A percentile compares a stretch with the other conserved stretches of the same genome.
phyloP scores from a whole-genome alignment of 345 rosid species.

The Euphorbia pulcherrima region DNA sequence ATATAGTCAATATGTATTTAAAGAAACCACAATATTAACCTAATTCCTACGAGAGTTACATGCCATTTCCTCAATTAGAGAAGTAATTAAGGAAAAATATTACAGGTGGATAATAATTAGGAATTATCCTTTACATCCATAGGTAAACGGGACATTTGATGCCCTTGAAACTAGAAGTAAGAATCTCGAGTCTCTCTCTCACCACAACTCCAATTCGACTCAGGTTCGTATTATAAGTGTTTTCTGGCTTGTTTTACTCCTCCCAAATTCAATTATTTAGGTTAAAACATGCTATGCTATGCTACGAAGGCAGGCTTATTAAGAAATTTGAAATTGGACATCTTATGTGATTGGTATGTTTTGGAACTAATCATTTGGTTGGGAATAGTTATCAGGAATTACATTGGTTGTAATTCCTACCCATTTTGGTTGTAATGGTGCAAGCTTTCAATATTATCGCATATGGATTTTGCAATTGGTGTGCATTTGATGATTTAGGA shows the following conservation, averaged over 20 bases:
- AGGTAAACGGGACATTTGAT: slow-evolving; percentile 54
- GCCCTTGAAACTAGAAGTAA: slow-evolving; percentile 56
- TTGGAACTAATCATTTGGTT: background rate
- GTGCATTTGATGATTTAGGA: too few relatives aligned
- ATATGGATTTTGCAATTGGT: too few relatives aligned
- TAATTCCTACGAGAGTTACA: too few relatives aligned
- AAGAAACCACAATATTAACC: too few relatives aligned
- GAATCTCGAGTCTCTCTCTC: slow-evolving; percentile 50
- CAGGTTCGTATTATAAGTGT: slow-evolving; percentile 42
- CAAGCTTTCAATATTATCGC: too few relatives aligned
- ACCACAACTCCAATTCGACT: slow-evolving; percentile 32
- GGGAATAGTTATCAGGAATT: background rate
- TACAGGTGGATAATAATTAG: too few relatives aligned
- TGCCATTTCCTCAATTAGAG: too few relatives aligned
- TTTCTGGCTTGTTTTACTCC: background rate
- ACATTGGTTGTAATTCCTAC: background rate
- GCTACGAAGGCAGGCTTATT: too few relatives aligned
- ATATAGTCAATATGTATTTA: too few relatives aligned
- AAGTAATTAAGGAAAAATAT: too few relatives aligned
- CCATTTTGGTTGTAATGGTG: background rate
- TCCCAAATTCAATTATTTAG: background rate
- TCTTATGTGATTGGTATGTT: background rate
- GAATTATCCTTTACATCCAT: too few relatives aligned
- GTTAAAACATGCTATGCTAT: background rate
- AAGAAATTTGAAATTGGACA: background rate